A percentile compares a stretch with the other conserved stretches of the same genome.
phyloP scores from a whole-genome alignment of 805 yeast genomes.

The Schwanniomyces sp. region DNA sequence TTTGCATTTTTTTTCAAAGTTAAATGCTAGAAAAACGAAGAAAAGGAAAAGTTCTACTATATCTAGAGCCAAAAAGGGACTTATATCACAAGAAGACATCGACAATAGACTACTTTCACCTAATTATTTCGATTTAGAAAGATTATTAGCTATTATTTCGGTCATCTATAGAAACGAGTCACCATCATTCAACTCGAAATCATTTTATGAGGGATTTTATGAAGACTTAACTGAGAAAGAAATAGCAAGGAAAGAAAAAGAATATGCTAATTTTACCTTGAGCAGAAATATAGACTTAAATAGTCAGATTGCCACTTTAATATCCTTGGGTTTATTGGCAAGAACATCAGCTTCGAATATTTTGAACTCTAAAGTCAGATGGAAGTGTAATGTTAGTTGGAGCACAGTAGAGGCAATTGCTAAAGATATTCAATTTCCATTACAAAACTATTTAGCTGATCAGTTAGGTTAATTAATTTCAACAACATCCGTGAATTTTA shows the following conservation, averaged over 20 bases:
- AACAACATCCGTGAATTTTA: slow-evolving; percentile 15
- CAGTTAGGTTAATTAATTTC: slow-evolving; percentile 3
- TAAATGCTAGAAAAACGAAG: slow-evolving; percentile 35
- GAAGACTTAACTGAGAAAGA: slow-evolving; percentile 36
- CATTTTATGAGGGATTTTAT: slow-evolving; percentile 19
- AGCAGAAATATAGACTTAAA: slow-evolving; percentile 49
- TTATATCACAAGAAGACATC: slow-evolving; percentile 40
- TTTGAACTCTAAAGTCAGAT: slow-evolving; percentile 65
- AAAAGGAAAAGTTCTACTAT: slow-evolving; percentile 34
- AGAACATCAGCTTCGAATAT: slow-evolving; percentile 49
- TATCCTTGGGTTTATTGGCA: slow-evolving; percentile 51
- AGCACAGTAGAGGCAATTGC: slow-evolving; percentile 60
- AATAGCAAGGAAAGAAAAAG: slow-evolving; percentile 28
- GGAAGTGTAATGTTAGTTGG: slow-evolving; percentile 80
- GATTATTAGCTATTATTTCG: slow-evolving; percentile 76
- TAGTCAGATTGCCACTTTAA: slow-evolving; percentile 59
- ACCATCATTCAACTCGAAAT: slow-evolving; percentile 23
- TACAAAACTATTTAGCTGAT: slow-evolving; percentile 54
- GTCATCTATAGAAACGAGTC: slow-evolving; percentile 56
- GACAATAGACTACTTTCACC: slow-evolving; percentile 70
- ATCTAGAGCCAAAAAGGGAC: slow-evolving; percentile 13
- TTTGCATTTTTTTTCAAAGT: slow-evolving; percentile 64
- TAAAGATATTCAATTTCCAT: slow-evolving; percentile 61
- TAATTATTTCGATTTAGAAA: slow-evolving; percentile 71
- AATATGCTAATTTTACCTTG: slow-evolving; percentile 34